A percentile compares a stretch with the other conserved stretches of the same genome.
phyloP scores from a whole-genome alignment of 371 early-diverging fungal species.

The Dichotomocladium elegans region DNA sequence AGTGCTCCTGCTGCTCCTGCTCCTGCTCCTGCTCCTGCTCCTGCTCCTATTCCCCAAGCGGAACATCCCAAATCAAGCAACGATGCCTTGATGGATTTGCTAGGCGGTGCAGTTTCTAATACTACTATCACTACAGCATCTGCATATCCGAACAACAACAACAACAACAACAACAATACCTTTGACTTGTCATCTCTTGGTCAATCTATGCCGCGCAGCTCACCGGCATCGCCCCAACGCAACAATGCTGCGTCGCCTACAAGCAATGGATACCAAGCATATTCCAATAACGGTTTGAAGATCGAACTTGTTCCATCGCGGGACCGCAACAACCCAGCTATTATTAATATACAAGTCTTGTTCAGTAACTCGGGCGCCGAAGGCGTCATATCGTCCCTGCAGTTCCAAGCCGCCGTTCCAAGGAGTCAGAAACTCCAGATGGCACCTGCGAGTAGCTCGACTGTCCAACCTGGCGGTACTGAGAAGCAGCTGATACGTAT shows the following conservation, averaged over 20 bases:
- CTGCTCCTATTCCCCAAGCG: too few species aligned
- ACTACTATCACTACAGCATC: background rate
- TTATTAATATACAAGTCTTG: conserved; percentile 64
- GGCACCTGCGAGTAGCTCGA: conserved; percentile 69
- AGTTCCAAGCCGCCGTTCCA: conserved; percentile 92
- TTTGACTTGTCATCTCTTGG: conserved; percentile 9
- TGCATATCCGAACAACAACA: background rate
- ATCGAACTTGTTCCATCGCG: conserved; percentile 67
- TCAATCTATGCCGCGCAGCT: background rate
- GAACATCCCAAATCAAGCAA: conserved; percentile 20
- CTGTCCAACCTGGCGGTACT: conserved; percentile 51
- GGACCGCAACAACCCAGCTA: conserved; percentile 52
- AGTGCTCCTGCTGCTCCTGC: conserved; percentile 18
- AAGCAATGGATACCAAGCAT: conserved; percentile 55
- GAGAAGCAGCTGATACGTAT: conserved; percentile 81
- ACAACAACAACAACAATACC: conserved; percentile 10
- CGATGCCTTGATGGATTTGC: conserved; percentile 31
- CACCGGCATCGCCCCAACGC: conserved; percentile 3
- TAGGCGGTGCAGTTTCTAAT: conserved; percentile 16
- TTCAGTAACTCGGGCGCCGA: conserved; percentile 63
- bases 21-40: conserved; percentile 26
- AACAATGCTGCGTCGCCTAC: conserved; percentile 1
- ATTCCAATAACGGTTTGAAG: conserved; percentile 71
- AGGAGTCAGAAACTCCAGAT: conserved; percentile 84
- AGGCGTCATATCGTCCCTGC: conserved; percentile 57